Conservation (phyloP, 1,284 basidiomycete species). For the Kalmanozyma brasiliensis region DNA sequence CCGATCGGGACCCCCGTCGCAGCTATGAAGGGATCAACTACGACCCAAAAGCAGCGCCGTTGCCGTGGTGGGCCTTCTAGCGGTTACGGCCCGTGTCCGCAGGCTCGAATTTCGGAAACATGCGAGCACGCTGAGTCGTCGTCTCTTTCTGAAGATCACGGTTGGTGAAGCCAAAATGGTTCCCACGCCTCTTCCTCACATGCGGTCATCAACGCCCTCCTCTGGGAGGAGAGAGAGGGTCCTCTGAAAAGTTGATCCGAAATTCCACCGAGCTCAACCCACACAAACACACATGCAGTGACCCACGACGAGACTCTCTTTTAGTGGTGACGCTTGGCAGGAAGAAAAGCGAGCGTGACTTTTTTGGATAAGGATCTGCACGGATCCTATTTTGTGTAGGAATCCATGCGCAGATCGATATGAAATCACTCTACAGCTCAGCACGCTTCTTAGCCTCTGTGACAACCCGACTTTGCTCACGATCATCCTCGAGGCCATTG, state of each 20-base stretch:
- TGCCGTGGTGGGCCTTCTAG: too few relatives aligned
- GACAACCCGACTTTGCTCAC: neutral
- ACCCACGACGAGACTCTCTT: neutral
- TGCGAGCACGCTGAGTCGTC: too few relatives aligned
- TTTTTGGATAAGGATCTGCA: slow-evolving; percentile 9
- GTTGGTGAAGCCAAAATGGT: too few relatives aligned
- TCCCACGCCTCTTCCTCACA: too few relatives aligned
- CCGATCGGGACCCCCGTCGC: too few relatives aligned
- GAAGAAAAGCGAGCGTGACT: neutral
- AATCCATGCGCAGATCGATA: slow-evolving; percentile 23
- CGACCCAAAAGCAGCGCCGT: too few relatives aligned
- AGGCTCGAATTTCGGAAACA: too few relatives aligned
- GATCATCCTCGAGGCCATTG: neutral
- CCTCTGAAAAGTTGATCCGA: slow-evolving; percentile 19
- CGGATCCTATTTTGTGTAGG: slow-evolving; percentile 12
- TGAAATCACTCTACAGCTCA: slow-evolving; percentile 15
- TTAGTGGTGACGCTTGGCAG: neutral
- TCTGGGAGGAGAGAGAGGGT: neutral
- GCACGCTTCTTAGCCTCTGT: too few relatives aligned
- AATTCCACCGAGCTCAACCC: slow-evolving; percentile 18
- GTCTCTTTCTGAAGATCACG: too few relatives aligned
- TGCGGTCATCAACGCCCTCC: too few relatives aligned
- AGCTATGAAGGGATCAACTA: too few relatives aligned
- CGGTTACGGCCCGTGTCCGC: too few relatives aligned
- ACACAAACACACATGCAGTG: slow-evolving; percentile 2